Conservation (phyloP, 1,284 basidiomycete species). For the Irpex sp. region DNA sequence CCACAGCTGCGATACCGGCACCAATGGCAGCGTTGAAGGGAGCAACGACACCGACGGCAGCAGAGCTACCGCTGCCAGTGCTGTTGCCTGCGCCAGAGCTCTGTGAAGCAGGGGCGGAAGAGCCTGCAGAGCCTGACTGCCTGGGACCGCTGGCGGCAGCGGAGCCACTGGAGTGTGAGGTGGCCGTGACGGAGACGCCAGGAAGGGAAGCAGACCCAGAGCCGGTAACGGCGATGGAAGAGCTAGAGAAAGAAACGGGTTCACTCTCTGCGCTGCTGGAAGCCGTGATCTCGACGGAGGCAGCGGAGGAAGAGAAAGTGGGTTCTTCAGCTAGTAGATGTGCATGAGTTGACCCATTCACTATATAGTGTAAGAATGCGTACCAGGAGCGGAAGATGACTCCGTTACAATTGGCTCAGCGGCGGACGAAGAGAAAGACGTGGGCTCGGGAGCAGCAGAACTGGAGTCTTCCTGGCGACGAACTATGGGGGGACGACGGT, state of each 20-base stretch:
- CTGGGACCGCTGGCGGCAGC: neutral
- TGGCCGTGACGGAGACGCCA: neutral
- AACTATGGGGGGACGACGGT: neutral
- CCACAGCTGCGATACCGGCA: neutral
- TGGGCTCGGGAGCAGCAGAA: neutral
- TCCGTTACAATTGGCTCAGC: neutral
- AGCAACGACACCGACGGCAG: neutral
- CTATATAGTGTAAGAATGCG: neutral
- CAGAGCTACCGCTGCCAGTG: neutral
- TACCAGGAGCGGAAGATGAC: neutral
- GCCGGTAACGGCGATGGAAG: neutral
- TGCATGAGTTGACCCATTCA: neutral
- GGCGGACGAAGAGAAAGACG: neutral
- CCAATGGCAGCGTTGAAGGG: neutral
- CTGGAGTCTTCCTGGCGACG: neutral
- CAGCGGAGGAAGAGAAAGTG: neutral
- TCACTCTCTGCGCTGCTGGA: neutral
- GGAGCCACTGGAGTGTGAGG: neutral
- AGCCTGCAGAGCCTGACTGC: neutral
- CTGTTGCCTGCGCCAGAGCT: neutral
- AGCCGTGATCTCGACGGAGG: neutral
- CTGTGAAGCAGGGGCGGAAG: neutral
- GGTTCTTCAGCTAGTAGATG: neutral
- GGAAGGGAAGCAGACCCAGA: neutral
- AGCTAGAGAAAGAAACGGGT: neutral